Percentiles rank a stretch among this genome's conserved stretches.
Conservation (phyloP, 2,329 filamentous ascomycete species). For the Knufia fluminis region DNA sequence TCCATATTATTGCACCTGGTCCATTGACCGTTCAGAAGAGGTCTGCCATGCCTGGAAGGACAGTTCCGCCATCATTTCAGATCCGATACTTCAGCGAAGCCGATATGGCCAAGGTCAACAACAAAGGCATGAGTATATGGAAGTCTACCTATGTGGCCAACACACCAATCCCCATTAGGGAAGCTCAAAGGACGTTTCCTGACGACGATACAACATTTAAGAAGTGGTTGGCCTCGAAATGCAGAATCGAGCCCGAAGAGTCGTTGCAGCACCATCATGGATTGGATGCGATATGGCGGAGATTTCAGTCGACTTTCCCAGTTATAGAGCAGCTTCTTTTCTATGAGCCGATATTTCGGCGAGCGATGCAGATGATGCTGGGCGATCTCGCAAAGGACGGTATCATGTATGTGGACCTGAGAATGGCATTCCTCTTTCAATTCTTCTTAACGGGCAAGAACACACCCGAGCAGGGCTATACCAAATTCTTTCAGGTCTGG, state of each 20-base stretch:
- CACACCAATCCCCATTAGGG: slow-evolving; percentile 48
- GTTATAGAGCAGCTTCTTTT: slow-evolving; percentile 67
- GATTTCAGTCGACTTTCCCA: slow-evolving; percentile 66
- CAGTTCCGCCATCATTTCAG: slow-evolving; percentile 9
- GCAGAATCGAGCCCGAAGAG: slow-evolving; percentile 62
- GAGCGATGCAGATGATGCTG: slow-evolving; percentile 64
- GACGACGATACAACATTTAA: slow-evolving; percentile 62
- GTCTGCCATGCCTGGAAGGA: background rate
- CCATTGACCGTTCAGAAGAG: slow-evolving; percentile 16
- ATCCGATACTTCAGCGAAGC: slow-evolving; percentile 20
- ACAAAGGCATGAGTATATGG: slow-evolving; percentile 50
- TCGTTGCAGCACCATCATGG: slow-evolving; percentile 73
- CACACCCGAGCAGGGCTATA: slow-evolving; percentile 45
- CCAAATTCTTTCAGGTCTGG: slow-evolving; percentile 60
- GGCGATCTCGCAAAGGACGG: slow-evolving; percentile 67
- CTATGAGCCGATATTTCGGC: slow-evolving; percentile 83
- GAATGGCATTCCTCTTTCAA: slow-evolving; percentile 62
- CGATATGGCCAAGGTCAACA: slow-evolving; percentile 14
- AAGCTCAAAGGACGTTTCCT: slow-evolving; percentile 66
- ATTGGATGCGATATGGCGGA: slow-evolving; percentile 72
- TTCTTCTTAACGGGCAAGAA: slow-evolving; percentile 60
- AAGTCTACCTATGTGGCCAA: slow-evolving; percentile 50
- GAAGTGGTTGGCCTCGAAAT: slow-evolving; percentile 65
- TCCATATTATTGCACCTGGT: slow-evolving; percentile 24
- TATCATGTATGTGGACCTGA: slow-evolving; percentile 73